Percentiles rank a stretch among this genome's conserved stretches.
phyloP scores from a whole-genome alignment of 306 rosid species.

The Hippophae gyantsensis region DNA sequence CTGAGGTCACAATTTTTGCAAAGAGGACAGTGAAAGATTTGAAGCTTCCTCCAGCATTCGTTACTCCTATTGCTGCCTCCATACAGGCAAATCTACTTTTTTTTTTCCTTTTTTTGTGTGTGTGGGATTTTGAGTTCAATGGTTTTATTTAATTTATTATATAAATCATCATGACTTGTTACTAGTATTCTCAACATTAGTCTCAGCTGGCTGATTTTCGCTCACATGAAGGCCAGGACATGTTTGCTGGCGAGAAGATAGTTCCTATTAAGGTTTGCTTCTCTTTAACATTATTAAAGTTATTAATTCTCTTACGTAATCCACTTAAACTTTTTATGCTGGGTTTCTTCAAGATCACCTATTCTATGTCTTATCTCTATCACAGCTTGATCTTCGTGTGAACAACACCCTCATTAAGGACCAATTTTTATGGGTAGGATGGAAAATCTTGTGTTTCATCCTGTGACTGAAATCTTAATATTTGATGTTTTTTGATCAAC shows the following conservation, averaged over 20 bases:
- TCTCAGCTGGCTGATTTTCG: conserved; percentile 71
- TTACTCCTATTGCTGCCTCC: conserved; percentile 68
- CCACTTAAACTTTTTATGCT: not conserved
- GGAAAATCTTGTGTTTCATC: conserved; percentile 1
- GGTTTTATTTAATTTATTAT: not conserved
- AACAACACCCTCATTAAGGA: conserved; percentile 82
- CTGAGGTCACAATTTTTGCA: conserved; percentile 69
- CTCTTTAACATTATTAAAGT: not conserved
- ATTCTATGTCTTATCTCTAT: conserved; percentile 13
- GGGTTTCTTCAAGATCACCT: not conserved
- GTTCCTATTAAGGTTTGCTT: conserved; percentile 70
- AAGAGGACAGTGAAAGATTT: conserved; percentile 74
- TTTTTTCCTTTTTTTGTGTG: not conserved
- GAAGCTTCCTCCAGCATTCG: conserved; percentile 68
- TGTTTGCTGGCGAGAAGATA: conserved; percentile 83
- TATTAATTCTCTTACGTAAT: not conserved
- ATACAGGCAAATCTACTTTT: conserved; percentile 19
- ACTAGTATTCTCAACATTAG: conserved; percentile 23
- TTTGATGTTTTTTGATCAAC: not conserved
- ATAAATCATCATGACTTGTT: not conserved
- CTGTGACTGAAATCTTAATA: not conserved
- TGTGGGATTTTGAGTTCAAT: not conserved
- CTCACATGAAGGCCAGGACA: conserved; percentile 79
- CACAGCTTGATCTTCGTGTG: conserved; percentile 86
- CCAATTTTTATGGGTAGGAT: conserved; percentile 90